Evolutionary conservation across 768 basidiomycete species (phyloP).

Genomic region (Psilocybe azurescens): DNA sequence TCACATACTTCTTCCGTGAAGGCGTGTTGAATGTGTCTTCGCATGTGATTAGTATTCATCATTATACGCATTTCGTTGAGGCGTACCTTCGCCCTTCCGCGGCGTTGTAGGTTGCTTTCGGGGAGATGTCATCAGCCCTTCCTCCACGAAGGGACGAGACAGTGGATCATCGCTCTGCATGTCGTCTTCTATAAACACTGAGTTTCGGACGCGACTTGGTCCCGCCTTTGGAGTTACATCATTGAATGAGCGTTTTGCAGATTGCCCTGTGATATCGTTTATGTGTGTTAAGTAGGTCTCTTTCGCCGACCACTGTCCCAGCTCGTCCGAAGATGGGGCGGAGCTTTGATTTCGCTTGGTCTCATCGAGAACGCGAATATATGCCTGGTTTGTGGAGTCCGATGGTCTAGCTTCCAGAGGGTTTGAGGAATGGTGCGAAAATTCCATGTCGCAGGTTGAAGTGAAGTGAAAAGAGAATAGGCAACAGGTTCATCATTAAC

Average conservation of each 20-base stretch:
- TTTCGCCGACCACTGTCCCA: constrained; percentile 10
- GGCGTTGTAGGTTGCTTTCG: background rate
- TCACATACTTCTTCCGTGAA: background rate
- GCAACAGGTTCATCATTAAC: background rate
- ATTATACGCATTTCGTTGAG: no score
- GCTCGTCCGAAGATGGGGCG: constrained; percentile 25
- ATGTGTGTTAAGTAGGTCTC: constrained; percentile 26
- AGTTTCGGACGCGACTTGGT: constrained; percentile 14
- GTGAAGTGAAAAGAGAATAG: background rate
- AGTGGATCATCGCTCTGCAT: constrained; percentile 56
- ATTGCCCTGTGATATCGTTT: background rate
- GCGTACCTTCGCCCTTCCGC: background rate
- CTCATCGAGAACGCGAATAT: constrained; percentile 13
- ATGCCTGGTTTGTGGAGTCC: constrained; percentile 25
- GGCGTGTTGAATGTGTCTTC: background rate
- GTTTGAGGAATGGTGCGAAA: constrained; percentile 39
- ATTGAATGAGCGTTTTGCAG: background rate
- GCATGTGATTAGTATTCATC: no score
- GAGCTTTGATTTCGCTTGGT: constrained; percentile 3
- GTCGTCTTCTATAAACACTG: constrained; percentile 55
- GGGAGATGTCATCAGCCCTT: background rate
- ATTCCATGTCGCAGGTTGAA: constrained; percentile 14
- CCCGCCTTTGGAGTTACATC: constrained; percentile 20
- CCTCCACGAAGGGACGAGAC: constrained; percentile 18
- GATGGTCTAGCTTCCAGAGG: constrained; percentile 32